Conservation (phyloP, 805 yeast genomes). For the Naumovozyma castellii region DNA sequence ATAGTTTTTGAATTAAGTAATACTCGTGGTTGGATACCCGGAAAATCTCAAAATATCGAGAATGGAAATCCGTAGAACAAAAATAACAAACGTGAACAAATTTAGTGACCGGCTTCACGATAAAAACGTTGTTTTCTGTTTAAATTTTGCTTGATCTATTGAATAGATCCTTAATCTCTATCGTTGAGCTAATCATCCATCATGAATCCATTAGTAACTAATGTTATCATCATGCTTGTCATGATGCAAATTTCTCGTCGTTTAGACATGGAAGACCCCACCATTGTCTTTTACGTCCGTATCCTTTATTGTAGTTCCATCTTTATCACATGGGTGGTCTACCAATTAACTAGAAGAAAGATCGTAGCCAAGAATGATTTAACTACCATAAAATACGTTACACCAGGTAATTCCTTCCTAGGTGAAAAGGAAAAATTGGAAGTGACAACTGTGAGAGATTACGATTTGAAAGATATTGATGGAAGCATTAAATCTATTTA, state of each 20-base stretch:
- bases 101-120: too few relatives aligned
- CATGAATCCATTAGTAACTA: conserved; percentile 85
- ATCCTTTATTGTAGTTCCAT: conserved; percentile 61
- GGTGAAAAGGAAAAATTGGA: conserved; percentile 67
- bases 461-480: conserved; percentile 83
- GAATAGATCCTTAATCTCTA: too few relatives aligned
- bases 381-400: conserved; percentile 84
- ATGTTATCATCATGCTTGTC: conserved; percentile 82
- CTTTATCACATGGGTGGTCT: conserved; percentile 51
- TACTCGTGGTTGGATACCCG: too few relatives aligned
- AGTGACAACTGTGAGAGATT: conserved; percentile 88
- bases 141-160: too few relatives aligned
- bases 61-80: too few relatives aligned
- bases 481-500: conserved; percentile 70
- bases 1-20: too few relatives aligned
- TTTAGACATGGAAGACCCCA: conserved; percentile 81
- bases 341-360: conserved; percentile 50
- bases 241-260: conserved; percentile 92
- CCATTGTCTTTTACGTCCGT: conserved; percentile 64
- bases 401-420: conserved; percentile 69
- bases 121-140: too few relatives aligned
- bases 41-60: too few relatives aligned
- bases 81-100: too few relatives aligned
- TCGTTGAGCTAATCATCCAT: conserved; percentile 1
- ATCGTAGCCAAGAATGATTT: conserved; percentile 75